These are phyloP conservation scores for Suzukiozyma palmioleophila DNA, from an alignment of 1,139 yeast genomes.

Conservation along the genomic window DNA sequence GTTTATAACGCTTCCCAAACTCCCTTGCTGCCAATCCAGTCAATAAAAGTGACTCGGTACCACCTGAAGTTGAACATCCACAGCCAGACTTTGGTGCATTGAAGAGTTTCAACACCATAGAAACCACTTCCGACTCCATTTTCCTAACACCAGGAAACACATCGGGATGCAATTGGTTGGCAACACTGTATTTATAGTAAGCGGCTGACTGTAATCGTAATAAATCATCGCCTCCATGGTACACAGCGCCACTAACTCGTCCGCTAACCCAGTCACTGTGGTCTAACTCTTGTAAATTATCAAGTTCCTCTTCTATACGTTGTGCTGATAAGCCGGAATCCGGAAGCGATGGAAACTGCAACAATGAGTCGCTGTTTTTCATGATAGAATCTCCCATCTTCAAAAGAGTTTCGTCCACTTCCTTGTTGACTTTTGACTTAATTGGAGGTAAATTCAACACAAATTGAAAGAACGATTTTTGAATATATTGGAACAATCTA, in stretches of 20 bases:
- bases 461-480: constrained; percentile 22
- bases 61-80: constrained; percentile 96
- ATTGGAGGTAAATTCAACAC: constrained; percentile 53
- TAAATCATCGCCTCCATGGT: constrained; percentile 84
- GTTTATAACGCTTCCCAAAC: constrained; percentile 49
- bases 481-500: constrained; percentile 9
- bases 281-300: constrained; percentile 44
- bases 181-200: constrained; percentile 71
- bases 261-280: constrained; percentile 84
- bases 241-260: constrained; percentile 89
- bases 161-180: constrained; percentile 95
- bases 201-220: constrained; percentile 72
- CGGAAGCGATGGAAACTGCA: constrained; percentile 54
- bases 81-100: constrained; percentile 71
- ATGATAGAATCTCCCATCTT: constrained; percentile 55
- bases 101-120: constrained; percentile 80
- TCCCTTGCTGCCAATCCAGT: constrained; percentile 86
- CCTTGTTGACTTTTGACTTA: constrained; percentile 53
- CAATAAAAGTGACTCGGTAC: constrained; percentile 84
- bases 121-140: constrained; percentile 93
- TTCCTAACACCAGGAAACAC: constrained; percentile 94
- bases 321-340: constrained; percentile 46
- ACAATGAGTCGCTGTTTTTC: constrained; percentile 42
- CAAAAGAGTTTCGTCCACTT: constrained; percentile 45
- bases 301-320: constrained; percentile 45